A percentile compares a stretch with the other conserved stretches of the same genome.
These are phyloP conservation scores for Penicillium thymicola DNA, from an alignment of 2,329 filamentous ascomycete genomes.

Conservation along the genomic window DNA sequence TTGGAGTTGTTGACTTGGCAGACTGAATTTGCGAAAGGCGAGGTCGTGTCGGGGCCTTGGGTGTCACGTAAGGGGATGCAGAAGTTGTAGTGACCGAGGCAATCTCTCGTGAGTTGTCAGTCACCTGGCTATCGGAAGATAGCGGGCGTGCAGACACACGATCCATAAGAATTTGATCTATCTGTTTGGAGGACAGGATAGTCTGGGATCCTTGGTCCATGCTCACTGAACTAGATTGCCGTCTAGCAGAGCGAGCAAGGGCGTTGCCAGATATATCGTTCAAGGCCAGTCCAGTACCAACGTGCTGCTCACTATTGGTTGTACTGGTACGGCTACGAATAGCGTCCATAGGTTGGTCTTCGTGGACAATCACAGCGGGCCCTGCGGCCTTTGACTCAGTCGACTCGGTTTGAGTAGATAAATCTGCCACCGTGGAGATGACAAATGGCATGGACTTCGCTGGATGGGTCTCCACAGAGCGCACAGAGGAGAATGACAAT, in stretches of 20 bases:
- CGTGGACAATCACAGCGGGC: constrained; percentile 54
- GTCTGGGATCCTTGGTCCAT: constrained; percentile 78
- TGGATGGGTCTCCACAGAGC: constrained; percentile 47
- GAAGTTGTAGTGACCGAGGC: constrained; percentile 13
- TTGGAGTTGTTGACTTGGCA: constrained; percentile 33
- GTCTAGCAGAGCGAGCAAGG: constrained; percentile 25
- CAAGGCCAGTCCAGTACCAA: constrained; percentile 50
- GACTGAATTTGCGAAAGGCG: constrained; percentile 28
- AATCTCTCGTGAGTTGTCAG: constrained; percentile 23
- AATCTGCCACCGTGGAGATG: constrained; percentile 16
- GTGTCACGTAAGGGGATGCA: constrained; percentile 30
- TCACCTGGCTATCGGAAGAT: constrained; percentile 32
- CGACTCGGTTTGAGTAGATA: constrained; percentile 25
- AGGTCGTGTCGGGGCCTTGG: constrained; percentile 32
- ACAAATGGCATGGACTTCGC: constrained; percentile 35
- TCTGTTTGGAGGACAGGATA: constrained; percentile 72
- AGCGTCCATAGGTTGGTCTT: constrained; percentile 62
- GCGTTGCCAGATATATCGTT: constrained; percentile 62
- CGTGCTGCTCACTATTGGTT: constrained; percentile 27
- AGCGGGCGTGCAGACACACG: constrained; percentile 41
- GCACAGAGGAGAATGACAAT: constrained; percentile 43
- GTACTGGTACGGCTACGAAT: constrained; percentile 33
- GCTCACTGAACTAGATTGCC: constrained; percentile 42
- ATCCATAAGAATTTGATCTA: constrained; percentile 69
- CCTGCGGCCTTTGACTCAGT: constrained; percentile 19